These are phyloP conservation scores for Ascochyta pisi DNA, from an alignment of 2,329 filamentous ascomycete species.

Conservation along the genomic window DNA sequence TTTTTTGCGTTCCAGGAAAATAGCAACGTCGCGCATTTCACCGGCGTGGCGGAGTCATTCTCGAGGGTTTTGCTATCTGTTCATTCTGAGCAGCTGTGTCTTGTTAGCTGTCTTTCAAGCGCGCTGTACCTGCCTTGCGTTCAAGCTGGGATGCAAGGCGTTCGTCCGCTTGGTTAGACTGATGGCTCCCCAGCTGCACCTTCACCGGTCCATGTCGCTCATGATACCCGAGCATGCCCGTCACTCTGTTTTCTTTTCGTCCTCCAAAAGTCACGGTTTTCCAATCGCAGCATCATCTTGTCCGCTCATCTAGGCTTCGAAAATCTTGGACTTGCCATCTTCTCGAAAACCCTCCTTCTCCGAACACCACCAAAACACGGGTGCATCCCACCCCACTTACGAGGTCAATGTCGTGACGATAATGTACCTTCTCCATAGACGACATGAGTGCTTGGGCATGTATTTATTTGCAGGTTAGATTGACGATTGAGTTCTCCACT, in stretches of 20 bases:
- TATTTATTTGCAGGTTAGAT: constrained; percentile 43
- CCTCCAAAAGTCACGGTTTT: constrained; percentile 45
- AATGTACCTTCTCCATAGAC: constrained; percentile 34
- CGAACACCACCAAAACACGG: constrained; percentile 15
- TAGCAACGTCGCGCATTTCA: constrained; percentile 36
- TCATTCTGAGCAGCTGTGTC: constrained; percentile 29
- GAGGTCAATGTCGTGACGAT: constrained; percentile 22
- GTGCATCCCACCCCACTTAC: constrained; percentile 10
- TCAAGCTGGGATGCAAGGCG: constrained; percentile 25
- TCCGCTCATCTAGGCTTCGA: constrained; percentile 25
- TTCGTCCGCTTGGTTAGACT: constrained; percentile 22
- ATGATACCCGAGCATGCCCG: constrained; percentile 30
- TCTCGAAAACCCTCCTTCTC: constrained; percentile 29
- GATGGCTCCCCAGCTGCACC: constrained; percentile 27
- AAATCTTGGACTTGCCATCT: constrained; percentile 33
- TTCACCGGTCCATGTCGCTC: constrained; percentile 27
- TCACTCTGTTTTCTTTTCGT: constrained; percentile 27
- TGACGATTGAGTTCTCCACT: constrained; percentile 35
- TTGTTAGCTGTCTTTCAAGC: constrained; percentile 27
- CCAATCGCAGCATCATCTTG: constrained; percentile 26
- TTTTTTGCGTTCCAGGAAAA: constrained; percentile 31
- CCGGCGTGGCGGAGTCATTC: constrained; percentile 35
- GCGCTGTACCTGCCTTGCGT: constrained; percentile 18
- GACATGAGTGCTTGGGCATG: constrained; percentile 41
- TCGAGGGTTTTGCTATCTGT: constrained; percentile 31